A percentile compares a stretch with the other conserved stretches of the same genome.
phyloP scores from a whole-genome alignment of 148 eudicot species.

The Camellia lanceoleosa region DNA sequence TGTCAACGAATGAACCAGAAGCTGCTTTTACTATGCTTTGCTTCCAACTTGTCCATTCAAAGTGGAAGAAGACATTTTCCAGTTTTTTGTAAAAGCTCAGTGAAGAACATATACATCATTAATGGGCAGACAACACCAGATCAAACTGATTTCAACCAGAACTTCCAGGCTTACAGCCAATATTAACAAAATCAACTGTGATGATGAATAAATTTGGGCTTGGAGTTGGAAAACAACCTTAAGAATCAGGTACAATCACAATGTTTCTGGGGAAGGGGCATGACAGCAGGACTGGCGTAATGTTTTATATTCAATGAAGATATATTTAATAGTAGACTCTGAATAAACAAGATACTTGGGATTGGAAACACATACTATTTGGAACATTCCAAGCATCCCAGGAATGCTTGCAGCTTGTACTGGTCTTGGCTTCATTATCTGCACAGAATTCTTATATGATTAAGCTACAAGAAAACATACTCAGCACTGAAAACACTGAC shows the following conservation, averaged over 20 bases:
- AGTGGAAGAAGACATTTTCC: neutral
- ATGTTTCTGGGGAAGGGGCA: neutral
- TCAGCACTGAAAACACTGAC: neutral
- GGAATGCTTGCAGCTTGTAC: constrained; percentile 97
- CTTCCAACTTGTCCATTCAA: neutral
- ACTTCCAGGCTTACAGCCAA: neutral
- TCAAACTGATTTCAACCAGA: neutral
- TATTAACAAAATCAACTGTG: neutral
- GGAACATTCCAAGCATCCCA: constrained; percentile 98
- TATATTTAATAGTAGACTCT: neutral
- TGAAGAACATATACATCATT: neutral
- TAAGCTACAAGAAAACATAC: constrained; percentile 13
- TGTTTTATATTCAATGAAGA: neutral
- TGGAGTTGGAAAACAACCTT: neutral
- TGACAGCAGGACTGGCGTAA: neutral
- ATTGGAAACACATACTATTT: constrained; percentile 57
- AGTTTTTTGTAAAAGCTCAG: neutral
- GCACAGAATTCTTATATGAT: constrained; percentile 25
- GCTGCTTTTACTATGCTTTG: neutral
- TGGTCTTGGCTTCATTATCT: constrained; percentile 96
- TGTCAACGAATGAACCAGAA: neutral
- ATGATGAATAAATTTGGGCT: neutral
- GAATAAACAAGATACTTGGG: neutral
- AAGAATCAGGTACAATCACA: neutral
- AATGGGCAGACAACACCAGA: neutral